Base-by-base conservation (phyloP, 2,329 filamentous ascomycete species). In the Talaromyces sp. region DNA sequence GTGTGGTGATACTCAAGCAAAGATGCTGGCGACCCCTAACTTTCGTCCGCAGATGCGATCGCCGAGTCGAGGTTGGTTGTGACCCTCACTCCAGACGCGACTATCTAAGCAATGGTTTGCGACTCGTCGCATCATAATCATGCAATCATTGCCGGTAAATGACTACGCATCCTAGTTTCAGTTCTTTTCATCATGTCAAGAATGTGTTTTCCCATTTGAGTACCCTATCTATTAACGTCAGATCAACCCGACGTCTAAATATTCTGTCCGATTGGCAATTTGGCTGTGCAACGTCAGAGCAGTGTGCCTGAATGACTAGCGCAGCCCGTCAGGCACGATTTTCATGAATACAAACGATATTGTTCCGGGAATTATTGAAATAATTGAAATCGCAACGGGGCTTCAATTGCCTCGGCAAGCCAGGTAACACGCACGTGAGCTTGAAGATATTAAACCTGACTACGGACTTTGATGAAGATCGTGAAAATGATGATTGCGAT, bases 401-500 rank as follows among this genome's bases (percentile, higher is more conserved):
- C 19, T 56, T n/a, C 10, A 56, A 6, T 56, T 56, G 33, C 52
- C 52, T 56, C 52, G 52, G 52, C 52, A 37, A 31, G 16, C 27
- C 3, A 10, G 3, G 49, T 50, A 19, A 19, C 50, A 54, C 27
- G 35, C 35, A 37, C 33, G 52, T 56, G 52, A 37, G 19, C 31
- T 14, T 37, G 33, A 56, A 24, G 9, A 56, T 39, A 56, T 37
- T 22, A 3, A 24, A 35, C 19, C 3, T 31, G 13, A 13, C 35
- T 37, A 31, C 31, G 9, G 16, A 54, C 5, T 9, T 24, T 22
- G 19, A 56, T 22, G 19, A 56, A 56, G 52, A 37, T 39, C 11
- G 33, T 56, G 33, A 56, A 56, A 56, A n/a, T 37, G n/a, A 37
- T 37, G 31, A 37, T 56, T 56, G 52, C 24, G 52, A 56, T 39